Conservation (phyloP, 495 filamentous ascomycete species). For the Lophium mytilinum region DNA sequence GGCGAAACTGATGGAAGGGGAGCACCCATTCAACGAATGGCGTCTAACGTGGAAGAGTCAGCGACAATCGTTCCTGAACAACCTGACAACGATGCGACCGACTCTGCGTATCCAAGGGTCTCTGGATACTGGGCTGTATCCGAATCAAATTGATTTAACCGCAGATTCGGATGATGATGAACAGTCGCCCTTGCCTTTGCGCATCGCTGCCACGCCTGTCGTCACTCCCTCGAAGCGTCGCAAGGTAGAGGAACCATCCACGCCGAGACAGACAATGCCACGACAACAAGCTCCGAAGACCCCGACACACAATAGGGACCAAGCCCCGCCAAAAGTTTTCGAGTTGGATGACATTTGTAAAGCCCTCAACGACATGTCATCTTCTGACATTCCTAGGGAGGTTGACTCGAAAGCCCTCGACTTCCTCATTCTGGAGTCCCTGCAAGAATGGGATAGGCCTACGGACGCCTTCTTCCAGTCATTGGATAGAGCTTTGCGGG, state of each 20-base stretch:
- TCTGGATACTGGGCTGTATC: background rate
- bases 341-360: constrained; percentile 29
- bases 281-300: background rate
- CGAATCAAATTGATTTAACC: background rate
- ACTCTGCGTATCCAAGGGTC: background rate
- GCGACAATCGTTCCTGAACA: background rate
- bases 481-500: background rate
- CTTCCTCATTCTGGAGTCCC: constrained; percentile 14
- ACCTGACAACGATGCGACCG: background rate
- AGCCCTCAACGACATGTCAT: constrained; percentile 27
- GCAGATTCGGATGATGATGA: background rate
- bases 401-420: constrained; percentile 32
- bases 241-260: background rate
- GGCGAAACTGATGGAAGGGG: constrained; percentile 3
- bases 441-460: constrained; percentile 8
- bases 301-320: background rate
- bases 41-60: background rate
- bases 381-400: constrained; percentile 30
- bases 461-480: background rate
- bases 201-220: too few species aligned
- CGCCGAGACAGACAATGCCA: background rate
- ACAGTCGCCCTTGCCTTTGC: background rate
- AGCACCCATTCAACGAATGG: background rate
- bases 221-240: background rate
- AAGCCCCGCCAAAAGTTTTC: constrained; percentile 4